These are phyloP conservation scores for Suhomyces coccinellae DNA, from an alignment of 1,139 yeast species.

Conservation along the genomic window DNA sequence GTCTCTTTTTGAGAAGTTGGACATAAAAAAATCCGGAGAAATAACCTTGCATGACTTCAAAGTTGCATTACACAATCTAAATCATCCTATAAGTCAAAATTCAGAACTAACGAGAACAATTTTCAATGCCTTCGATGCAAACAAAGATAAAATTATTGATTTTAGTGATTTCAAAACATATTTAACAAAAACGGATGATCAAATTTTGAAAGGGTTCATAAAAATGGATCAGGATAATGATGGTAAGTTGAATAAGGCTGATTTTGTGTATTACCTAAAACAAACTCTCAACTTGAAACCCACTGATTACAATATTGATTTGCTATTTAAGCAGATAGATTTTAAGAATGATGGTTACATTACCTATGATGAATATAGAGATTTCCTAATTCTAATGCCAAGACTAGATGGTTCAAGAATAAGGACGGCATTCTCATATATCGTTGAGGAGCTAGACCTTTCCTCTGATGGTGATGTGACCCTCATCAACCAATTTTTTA, in stretches of 20 bases:
- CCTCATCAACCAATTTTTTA: slow-evolving; percentile 70
- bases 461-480: slow-evolving; percentile 93
- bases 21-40: slow-evolving; percentile 53
- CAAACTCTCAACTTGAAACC: slow-evolving; percentile 54
- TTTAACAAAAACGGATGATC: slow-evolving; percentile 62
- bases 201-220: slow-evolving; percentile 68
- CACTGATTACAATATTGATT: slow-evolving; percentile 54
- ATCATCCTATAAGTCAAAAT: slow-evolving; percentile 69
- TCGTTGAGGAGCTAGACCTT: slow-evolving; percentile 76
- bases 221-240: slow-evolving; percentile 74
- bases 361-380: slow-evolving; percentile 84
- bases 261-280: slow-evolving; percentile 63
- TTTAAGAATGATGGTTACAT: slow-evolving; percentile 65
- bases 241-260: slow-evolving; percentile 67
- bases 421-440: slow-evolving; percentile 77
- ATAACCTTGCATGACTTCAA: slow-evolving; percentile 57
- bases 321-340: slow-evolving; percentile 63
- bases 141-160: slow-evolving; percentile 57
- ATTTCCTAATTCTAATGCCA: slow-evolving; percentile 80
- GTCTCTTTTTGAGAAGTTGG: slow-evolving; percentile 47
- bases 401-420: slow-evolving; percentile 66
- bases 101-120: slow-evolving; percentile 58
- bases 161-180: slow-evolving; percentile 62
- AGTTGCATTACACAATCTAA: slow-evolving; percentile 50
- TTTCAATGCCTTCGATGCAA: slow-evolving; percentile 57